Percentiles rank a stretch among this genome's conserved stretches.
These are phyloP conservation scores for Fusarium protoensiforme DNA, from an alignment of 2,329 filamentous ascomycete species.

Conservation along the genomic window DNA sequence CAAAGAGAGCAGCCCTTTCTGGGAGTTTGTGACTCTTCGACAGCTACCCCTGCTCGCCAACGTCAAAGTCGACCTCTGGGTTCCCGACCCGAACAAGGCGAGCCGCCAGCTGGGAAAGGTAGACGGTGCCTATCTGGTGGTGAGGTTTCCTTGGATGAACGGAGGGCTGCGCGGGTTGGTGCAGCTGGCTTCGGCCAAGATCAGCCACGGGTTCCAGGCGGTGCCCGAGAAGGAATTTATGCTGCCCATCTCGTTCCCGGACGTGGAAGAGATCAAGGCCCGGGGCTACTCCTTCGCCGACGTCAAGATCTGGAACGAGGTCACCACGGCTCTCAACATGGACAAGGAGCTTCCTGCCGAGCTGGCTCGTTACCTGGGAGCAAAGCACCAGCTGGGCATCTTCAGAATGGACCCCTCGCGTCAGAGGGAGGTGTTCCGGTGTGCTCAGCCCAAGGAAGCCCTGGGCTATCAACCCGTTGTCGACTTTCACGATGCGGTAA, in stretches of 20 bases:
- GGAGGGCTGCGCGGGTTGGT: slow-evolving; percentile 60
- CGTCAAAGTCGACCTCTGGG: slow-evolving; percentile 75
- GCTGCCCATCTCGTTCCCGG: slow-evolving; percentile 73
- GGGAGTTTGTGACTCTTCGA: slow-evolving; percentile 78
- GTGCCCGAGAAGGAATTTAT: slow-evolving; percentile 72
- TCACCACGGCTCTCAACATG: slow-evolving; percentile 66
- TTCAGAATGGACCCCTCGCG: slow-evolving; percentile 73
- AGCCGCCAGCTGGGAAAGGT: slow-evolving; percentile 62
- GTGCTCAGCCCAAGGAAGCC: slow-evolving; percentile 67
- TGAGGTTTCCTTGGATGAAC: slow-evolving; percentile 73
- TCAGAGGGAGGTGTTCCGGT: slow-evolving; percentile 68
- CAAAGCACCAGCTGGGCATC: slow-evolving; percentile 72
- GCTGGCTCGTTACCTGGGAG: slow-evolving; percentile 73
- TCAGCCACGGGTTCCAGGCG: slow-evolving; percentile 60
- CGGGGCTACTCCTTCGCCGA: slow-evolving; percentile 69
- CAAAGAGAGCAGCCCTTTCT: slow-evolving; percentile 60
- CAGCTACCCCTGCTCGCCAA: slow-evolving; percentile 77
- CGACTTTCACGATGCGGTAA: slow-evolving; percentile 76
- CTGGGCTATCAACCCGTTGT: slow-evolving; percentile 73
- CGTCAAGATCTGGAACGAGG: slow-evolving; percentile 75
- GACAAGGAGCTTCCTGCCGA: slow-evolving; percentile 69
- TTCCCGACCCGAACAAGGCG: slow-evolving; percentile 70
- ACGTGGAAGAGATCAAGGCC: slow-evolving; percentile 64
- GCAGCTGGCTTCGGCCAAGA: slow-evolving; percentile 60
- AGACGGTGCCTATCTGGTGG: slow-evolving; percentile 69